Base-by-base conservation (phyloP, 2,329 filamentous ascomycete genomes). In the Fusarium redolens region DNA sequence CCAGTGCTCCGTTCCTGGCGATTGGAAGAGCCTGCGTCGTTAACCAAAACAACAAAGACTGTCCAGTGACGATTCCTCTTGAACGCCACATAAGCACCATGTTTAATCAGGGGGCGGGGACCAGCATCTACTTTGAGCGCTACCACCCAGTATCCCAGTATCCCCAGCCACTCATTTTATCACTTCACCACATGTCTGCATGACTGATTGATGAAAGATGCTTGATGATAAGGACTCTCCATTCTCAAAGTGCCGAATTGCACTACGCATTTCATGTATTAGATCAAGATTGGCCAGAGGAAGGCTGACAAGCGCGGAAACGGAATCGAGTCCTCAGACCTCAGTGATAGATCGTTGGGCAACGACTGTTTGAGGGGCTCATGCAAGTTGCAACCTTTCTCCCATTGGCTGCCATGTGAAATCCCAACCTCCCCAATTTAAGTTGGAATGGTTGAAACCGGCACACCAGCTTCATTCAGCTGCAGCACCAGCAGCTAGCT, bases 341-440 rank as follows among this genome's bases (percentile, higher is more conserved):
- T 35, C 17, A 20, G 31, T 35, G 48, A 51, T 25, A 37, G 44
- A 51, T 56, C 45, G 55, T 47, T 60, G 47, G 59, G 37, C 45
- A 38, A 59, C 40, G 40, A 20, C 22, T 54, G 52, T 65, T 63
- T 61, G 58, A 59, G 37, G 67, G 68, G 73, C 57, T 67, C 48
- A 47, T 60, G 68, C 68, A 64, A 40, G 15, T 63, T 33, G 52
- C 33, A 18, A 30, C 38, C 43, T 41, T 44, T 45, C 25, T 38
- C 60, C 58, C 33, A 77, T 75, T 77, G 75, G 74, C 62, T 75
- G 45, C 58, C 68, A 62, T 68, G 65, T 74, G 63, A 71, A 58
- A 65, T 51, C 71, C 75, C 75, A 77, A 69, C 75, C 75, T 69
- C 75, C 65, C 47, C 69, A 66, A 73, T 72, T 75, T 63, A 52